Evolutionary conservation across 129 eudicot species (phyloP), one percentile per base, ranked within the genome.

Genomic region (Lonicera japonica): DNA sequence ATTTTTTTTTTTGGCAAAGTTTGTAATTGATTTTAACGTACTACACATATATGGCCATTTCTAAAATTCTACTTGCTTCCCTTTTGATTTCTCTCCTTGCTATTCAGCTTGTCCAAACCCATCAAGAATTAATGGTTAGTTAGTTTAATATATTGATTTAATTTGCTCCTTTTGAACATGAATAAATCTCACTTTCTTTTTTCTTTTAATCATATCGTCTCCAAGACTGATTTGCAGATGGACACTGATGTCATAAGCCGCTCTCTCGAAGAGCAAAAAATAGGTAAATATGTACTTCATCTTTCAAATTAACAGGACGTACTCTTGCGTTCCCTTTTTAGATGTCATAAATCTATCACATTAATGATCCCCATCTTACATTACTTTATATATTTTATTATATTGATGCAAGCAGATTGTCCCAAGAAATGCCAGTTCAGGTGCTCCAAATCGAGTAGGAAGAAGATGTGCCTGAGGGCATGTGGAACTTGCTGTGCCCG

Each of bases 401-500:
- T 29, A 29, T 29, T 29, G 6, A 29, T 29, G 36, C 6, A 29
- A 29, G 36, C 36, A 29, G 36, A 29, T 29, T 29, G 36, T 6
- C 36, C 36, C 2, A 29, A 29, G 36, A 1, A 1, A 29, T 29
- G 36, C 36, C 4, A 2, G 36, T 29, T 1, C 36, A 29, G 36
- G 36, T 29, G 36, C 36, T 29, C 36, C 4, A 29, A 29, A 29
- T 1, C 36, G 36, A 6, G 6, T 29, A 29, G 36, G 36, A 29
- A 29, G 36, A 29, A 29, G 6, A 29, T 51, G 47, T 64, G 69
- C 48, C 24, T 15, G 21, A 51, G 67, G 39, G 59, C 69, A 12
- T 64, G 69, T 6, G 59, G 69, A 16, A 64, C 59, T 48, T 64
- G 69, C 29, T 65, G 70, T 18, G 22, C 17, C n/a, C 56, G 51